Evolutionary conservation across 345 rosid species (phyloP).

Genomic region (Brassica napus): Da-Ae NC_063436.1:21723501-21724000

Average conservation of each 20-base stretch:
- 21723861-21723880: slow-evolving; percentile 71
- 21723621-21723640: slow-evolving; percentile 5
- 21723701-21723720: not conserved
- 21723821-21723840: slow-evolving; percentile 36
- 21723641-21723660: slow-evolving; percentile 31
- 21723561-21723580: not conserved
- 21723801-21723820: slow-evolving; percentile 44
- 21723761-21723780: slow-evolving; percentile 24
- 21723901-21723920: not conserved
- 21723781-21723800: slow-evolving; percentile 32
- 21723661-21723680: slow-evolving; percentile 42
- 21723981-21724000: slow-evolving; percentile 28
- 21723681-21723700: slow-evolving; percentile 38
- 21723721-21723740: slow-evolving; percentile 1
- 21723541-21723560: slow-evolving; percentile 43
- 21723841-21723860: slow-evolving; percentile 75
- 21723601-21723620: slow-evolving; percentile 40
- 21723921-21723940: not conserved
- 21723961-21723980: slow-evolving; percentile 48
- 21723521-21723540: slow-evolving; percentile 41
- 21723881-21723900: not conserved
- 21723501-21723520: slow-evolving; percentile 27
- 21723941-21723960: slow-evolving; percentile 63
- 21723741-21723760: not conserved
- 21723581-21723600: slow-evolving; percentile 34